Conservation (phyloP, 768 basidiomycete species). For the Coprinopsis sp. region DNA sequence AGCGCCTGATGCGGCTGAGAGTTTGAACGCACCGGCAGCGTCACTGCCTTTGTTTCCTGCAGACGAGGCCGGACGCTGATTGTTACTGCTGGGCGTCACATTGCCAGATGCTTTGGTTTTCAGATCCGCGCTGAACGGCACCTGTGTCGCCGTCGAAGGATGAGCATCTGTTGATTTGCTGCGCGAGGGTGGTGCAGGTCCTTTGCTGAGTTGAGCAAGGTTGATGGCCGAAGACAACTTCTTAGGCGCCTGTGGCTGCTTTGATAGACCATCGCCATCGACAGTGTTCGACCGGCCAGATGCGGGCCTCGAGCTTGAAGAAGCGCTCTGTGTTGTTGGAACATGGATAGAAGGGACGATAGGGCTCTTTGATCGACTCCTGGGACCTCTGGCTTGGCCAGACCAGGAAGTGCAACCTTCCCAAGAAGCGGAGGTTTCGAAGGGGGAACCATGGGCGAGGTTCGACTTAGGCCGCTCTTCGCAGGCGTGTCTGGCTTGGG, state of each 20-base stretch:
- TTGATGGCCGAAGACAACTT: not conserved
- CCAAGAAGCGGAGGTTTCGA: conserved; percentile 5
- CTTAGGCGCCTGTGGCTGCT: not conserved
- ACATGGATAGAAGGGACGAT: too few relatives aligned
- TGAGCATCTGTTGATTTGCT: conserved; percentile 6
- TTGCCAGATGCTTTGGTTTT: conserved; percentile 6
- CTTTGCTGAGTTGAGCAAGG: not conserved
- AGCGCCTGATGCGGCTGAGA: not conserved
- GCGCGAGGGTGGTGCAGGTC: not conserved
- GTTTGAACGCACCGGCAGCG: too few relatives aligned
- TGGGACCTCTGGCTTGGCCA: not conserved
- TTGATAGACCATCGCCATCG: too few relatives aligned
- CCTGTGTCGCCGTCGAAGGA: not conserved
- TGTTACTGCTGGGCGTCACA: conserved; percentile 8
- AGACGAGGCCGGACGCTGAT: conserved; percentile 15
- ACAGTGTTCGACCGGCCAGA: too few relatives aligned
- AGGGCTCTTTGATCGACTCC: not conserved
- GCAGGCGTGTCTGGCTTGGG: too few relatives aligned
- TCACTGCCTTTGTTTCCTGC: conserved; percentile 1
- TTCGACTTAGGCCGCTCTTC: too few relatives aligned
- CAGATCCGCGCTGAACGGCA: conserved; percentile 5
- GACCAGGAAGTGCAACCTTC: conserved; percentile 7
- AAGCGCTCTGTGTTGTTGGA: too few relatives aligned
- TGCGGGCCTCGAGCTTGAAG: too few relatives aligned
- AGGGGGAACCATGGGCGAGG: not conserved